These are phyloP conservation scores for Tephrocybe sp. DNA, from an alignment of 768 basidiomycete species.

Conservation along the genomic window DNA sequence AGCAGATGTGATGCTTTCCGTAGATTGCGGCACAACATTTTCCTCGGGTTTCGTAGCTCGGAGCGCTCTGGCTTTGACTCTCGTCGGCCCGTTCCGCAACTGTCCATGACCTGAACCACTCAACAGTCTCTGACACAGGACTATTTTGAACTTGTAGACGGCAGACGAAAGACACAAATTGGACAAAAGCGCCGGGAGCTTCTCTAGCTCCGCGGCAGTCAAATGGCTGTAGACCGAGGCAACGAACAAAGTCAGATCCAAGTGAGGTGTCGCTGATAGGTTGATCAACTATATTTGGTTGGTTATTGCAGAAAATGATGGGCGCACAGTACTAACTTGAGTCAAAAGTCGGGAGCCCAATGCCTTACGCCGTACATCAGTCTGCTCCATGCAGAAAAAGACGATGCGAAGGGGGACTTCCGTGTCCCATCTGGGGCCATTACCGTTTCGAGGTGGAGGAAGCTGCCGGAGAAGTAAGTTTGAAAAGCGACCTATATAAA, in stretches of 20 bases:
- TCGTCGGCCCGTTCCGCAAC: slow-evolving; percentile 12
- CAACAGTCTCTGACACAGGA: slow-evolving; percentile 37
- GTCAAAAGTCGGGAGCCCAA: slow-evolving; percentile 34
- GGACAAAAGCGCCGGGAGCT: slow-evolving; percentile 34
- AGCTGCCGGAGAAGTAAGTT: slow-evolving; percentile 59
- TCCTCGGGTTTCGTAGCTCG: slow-evolving; percentile 14
- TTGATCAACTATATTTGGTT: slow-evolving; percentile 33
- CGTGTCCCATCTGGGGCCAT: slow-evolving; percentile 55
- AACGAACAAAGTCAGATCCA: slow-evolving; percentile 39
- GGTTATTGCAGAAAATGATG: neutral
- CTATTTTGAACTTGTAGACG: slow-evolving; percentile 40
- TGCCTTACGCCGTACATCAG: slow-evolving; percentile 25
- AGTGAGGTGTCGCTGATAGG: slow-evolving; percentile 30
- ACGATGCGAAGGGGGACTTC: slow-evolving; percentile 49
- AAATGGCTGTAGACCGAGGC: slow-evolving; percentile 35
- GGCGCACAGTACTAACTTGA: slow-evolving; percentile 26
- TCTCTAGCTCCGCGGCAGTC: slow-evolving; percentile 23
- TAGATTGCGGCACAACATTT: slow-evolving; percentile 1
- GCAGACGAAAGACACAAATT: slow-evolving; percentile 34
- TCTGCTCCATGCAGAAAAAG: slow-evolving; percentile 35
- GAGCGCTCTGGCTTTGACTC: slow-evolving; percentile 22
- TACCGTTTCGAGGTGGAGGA: slow-evolving; percentile 48
- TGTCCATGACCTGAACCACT: slow-evolving; percentile 6
- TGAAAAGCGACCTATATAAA: slow-evolving; percentile 35
- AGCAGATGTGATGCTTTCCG: neutral